Evolutionary conservation across 2,329 filamentous ascomycete species (phyloP), one percentile per base, ranked within the genome.

Genomic region (Phaeosphaeriaceae sp.): DNA sequence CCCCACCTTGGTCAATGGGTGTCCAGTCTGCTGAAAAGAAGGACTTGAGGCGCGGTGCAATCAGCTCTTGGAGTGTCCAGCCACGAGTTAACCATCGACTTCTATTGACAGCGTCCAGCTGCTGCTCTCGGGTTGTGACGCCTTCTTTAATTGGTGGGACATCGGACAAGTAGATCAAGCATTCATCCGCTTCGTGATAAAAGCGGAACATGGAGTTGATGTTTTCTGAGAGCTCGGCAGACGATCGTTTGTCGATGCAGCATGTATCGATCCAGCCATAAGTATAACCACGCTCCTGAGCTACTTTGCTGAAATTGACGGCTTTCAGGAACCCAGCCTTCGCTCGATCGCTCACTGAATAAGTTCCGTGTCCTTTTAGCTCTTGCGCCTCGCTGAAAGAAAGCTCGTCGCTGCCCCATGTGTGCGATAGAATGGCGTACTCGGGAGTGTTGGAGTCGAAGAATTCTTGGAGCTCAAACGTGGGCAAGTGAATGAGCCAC

Each of bases 401-500:
- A 22, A 53, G 24, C 28, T 59, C 50, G 6, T 53, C 21, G 10
- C 28, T 49, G 35, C 40, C 52, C 62, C 59, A 65, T 7, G 59
- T 65, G 47, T 65, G 59, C 17, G 62, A 65, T 21, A 65, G 56
- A 48, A 62, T 65, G n/a, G 55, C 62, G 52, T 66, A 64, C 15
- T 3, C 15, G 17, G 35, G 35, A 40, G 35, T 40, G n/a, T 2
- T 40, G 15, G 35, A 40, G 35, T 40, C 35, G 35, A 40, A 40
- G 35, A 40, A 40, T 40, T 40, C 35, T 40, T 40, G 15, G 15
- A 40, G 35, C 35, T 40, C 35, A 8, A 40, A 40, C 3, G 35
- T 40, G 3, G 35, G 3, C 3, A 40, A n/a, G 35, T 40, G 35
- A 17, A 40, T n/a, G 15, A 40, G 35, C 35, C 35, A 40, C 35